Evolutionary conservation across 2,329 filamentous ascomycete genomes (phyloP), one percentile per base, ranked within the genome.

Genomic region (Neofusicoccum kwambonambiense): DNA sequence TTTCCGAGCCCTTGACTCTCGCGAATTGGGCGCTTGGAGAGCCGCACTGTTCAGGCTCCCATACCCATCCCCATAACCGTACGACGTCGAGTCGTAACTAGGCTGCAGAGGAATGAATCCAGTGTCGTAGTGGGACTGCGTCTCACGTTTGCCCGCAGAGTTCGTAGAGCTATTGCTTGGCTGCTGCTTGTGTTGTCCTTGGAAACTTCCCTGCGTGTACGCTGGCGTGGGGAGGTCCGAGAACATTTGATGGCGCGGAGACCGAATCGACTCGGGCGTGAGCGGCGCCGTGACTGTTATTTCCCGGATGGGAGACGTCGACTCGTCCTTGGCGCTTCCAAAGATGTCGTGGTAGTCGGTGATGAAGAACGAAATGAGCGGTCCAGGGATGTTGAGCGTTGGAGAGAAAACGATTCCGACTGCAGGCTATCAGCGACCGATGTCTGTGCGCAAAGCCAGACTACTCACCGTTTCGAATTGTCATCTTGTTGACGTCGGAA

Each of bases 381-480:
- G 93, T 0, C 93, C 93, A 0, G 95, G 94, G 49, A 99, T 97
- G 76, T 98, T 98, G 62, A 99, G 84, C 0, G 95, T 98, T 0
- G 95, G 95, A 15, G 95, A 96, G 77, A 99, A 99, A 64, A 99
- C 94, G 71, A 99, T 98, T 68, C 95, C 94, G 63, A 99, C 92
- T 79, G 67, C 39, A n/a, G 2, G 4, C 41, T 6, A 15, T 57
- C 27, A 64, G 42, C 17, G 37, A 5, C 35, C 3, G 12, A 8
- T n/a, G 17, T 9, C 15, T 15, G 6, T 11, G 13, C 3, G 5
- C 4, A 3, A 22, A 2, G 3, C 15, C 15, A 7, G 52, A 31
- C 19, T 9, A 70, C 77, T 74, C 70, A 80, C 77, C 81, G 73
- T 99, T 99, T 69, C 94, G 89, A 62, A 97, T 91, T 11, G 91